Base-by-base conservation (phyloP, 106 monocot genomes). In the Xerophyta viscosa region DNA sequence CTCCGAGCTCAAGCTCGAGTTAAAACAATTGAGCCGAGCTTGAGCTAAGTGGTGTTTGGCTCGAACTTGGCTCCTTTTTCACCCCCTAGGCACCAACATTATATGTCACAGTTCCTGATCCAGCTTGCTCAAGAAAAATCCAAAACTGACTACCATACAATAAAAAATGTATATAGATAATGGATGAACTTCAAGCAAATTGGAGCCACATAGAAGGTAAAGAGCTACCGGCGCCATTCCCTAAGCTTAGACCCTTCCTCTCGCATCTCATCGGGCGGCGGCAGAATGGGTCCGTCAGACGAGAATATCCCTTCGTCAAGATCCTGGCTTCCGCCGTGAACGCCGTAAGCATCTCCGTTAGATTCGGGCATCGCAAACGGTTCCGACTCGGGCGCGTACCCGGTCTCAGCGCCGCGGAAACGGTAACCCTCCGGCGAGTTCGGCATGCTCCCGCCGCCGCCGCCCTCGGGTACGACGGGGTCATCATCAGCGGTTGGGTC, bases 211-310 rank as follows among this genome's bases (percentile, higher is more conserved):
- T n/a, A n/a, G n/a, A n/a, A n/a, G n/a, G n/a, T n/a, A n/a, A n/a
- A n/a, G n/a, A n/a, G n/a, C n/a, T 24, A 63, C 62, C 46, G 60
- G 60, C 60, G 60, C 60, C 60, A 60, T n/a, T 60, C 60, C 29
- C 60, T 45, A n/a, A 60, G 41, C 3, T 19, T 31, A 23, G 29
- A 46, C 47, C 60, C 60, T 30, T 60, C 60, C 60, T 60, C 60
- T 23, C 29, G 60, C 60, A 60, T 60, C 47, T 60, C 12, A 9
- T 47, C 47, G 18, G 31, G 60, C 15, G 46, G 46, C 0, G 60
- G 60, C 2, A 60, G 60, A 22, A 26, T 20, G 20, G 60, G 60
- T 4, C 46, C 60, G 6, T 60, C 60, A 4, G 60, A 48, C 30
- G 29, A 18, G 20, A 60, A 60, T 43, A 60, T 46, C 47, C 43